Conservation (phyloP, 805 yeast species). For the Candida arabinofermentans region DNA sequence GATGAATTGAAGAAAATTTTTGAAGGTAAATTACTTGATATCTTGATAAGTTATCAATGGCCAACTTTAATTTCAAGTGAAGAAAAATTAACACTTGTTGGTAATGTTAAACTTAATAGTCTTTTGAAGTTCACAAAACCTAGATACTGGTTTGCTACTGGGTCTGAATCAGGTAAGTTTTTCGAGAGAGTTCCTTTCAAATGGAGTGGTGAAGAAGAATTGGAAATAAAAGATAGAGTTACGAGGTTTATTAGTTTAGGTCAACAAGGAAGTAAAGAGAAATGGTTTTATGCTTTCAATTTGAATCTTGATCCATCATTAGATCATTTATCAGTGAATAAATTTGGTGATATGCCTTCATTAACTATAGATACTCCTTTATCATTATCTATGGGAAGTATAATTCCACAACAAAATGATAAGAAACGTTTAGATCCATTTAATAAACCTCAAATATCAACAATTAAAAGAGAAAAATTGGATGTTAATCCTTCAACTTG, state of each 20-base stretch:
- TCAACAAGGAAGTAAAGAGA: constrained; percentile 47
- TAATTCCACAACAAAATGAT: background rate
- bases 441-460: background rate
- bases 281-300: constrained; percentile 77
- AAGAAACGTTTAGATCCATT: constrained; percentile 1
- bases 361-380: background rate
- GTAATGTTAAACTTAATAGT: constrained; percentile 42
- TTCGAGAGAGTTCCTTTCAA: constrained; percentile 54
- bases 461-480: constrained; percentile 28
- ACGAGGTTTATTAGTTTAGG: constrained; percentile 68
- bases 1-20: constrained; percentile 17
- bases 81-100: constrained; percentile 40
- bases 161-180: constrained; percentile 44
- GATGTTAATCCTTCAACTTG: constrained; percentile 58
- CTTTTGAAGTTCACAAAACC: constrained; percentile 48
- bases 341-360: constrained; percentile 14
- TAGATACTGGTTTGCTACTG: constrained; percentile 62
- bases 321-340: constrained; percentile 16
- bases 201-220: constrained; percentile 51
- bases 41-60: constrained; percentile 60
- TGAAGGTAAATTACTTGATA: constrained; percentile 37
- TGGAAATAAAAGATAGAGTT: constrained; percentile 26
- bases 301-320: constrained; percentile 29
- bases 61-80: constrained; percentile 47
- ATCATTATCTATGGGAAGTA: background rate